Conservation (phyloP, 257 asterid genomes). For the Lycium barbarum region DNA sequence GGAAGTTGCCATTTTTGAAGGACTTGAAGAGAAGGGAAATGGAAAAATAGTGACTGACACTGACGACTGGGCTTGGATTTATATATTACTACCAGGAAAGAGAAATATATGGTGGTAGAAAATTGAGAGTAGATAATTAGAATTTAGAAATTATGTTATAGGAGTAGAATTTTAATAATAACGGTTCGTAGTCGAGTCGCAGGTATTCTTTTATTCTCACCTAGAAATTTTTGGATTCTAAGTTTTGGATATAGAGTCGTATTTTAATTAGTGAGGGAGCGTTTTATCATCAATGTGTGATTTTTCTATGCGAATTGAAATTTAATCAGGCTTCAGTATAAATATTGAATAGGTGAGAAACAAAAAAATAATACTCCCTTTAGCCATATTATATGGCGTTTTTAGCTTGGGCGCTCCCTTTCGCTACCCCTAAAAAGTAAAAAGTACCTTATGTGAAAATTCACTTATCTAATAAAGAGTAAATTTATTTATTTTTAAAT, state of each 20-base stretch:
- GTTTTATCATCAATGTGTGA: neutral
- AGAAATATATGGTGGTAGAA: neutral
- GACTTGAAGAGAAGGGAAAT: neutral
- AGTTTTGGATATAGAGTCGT: neutral
- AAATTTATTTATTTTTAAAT: too few species aligned
- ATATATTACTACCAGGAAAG: constrained; percentile 29
- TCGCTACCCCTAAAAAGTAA: too few species aligned
- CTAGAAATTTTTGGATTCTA: fast-evolving
- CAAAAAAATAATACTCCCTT: too few species aligned
- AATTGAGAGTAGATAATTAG: neutral
- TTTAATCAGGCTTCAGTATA: fast-evolving
- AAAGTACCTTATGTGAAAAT: too few species aligned
- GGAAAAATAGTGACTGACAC: neutral
- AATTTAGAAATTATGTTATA: neutral
- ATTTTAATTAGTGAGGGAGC: neutral
- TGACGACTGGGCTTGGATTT: constrained; percentile 25
- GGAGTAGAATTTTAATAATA: too few species aligned
- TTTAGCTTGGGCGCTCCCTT: too few species aligned
- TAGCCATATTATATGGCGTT: too few species aligned
- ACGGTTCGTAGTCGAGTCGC: too few species aligned
- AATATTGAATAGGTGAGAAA: fast-evolving
- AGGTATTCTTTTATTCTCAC: neutral
- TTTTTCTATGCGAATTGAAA: fast-evolving
- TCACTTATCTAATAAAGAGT: too few species aligned
- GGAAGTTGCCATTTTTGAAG: constrained; percentile 45